A percentile compares a stretch with the other conserved stretches of the same genome.
Evolutionary conservation across 2,329 filamentous ascomycete genomes (phyloP).

Genomic region (Colletotrichum musae): DNA sequence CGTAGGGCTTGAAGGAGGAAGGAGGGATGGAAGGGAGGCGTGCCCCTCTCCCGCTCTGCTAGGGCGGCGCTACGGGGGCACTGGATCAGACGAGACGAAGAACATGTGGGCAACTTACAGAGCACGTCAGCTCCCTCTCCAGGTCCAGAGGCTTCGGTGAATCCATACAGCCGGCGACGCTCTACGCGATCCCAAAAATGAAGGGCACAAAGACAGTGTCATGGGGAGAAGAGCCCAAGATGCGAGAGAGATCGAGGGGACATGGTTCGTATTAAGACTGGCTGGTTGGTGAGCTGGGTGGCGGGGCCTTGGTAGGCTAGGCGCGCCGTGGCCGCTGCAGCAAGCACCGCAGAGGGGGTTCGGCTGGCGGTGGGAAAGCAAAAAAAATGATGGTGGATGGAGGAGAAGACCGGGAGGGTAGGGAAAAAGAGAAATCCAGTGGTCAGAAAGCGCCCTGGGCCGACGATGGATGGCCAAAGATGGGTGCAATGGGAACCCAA

Average conservation of each 20-base stretch:
- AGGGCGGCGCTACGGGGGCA: conserved; percentile 31
- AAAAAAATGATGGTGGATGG: background rate
- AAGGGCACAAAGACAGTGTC: conserved; percentile 29
- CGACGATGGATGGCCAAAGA: conserved; percentile 3
- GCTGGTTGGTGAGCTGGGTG: conserved; percentile 28
- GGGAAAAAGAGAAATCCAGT: conserved; percentile 17
- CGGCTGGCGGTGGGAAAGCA: background rate
- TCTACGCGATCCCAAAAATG: conserved; percentile 35
- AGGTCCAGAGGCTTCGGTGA: conserved; percentile 75
- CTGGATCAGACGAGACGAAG: conserved; percentile 39
- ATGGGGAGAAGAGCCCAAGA: conserved; percentile 22
- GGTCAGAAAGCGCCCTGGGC: conserved; percentile 19
- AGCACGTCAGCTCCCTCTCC: conserved; percentile 95
- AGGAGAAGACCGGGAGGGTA: background rate
- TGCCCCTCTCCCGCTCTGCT: conserved; percentile 29
- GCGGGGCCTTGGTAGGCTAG: conserved; percentile 40
- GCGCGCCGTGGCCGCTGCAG: conserved; percentile 30
- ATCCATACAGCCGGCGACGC: conserved; percentile 58
- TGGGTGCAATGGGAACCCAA: conserved; percentile 27
- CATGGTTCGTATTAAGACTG: conserved; percentile 39
- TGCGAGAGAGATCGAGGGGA: conserved; percentile 27
- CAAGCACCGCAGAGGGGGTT: conserved; percentile 11
- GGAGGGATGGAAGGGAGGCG: no score
- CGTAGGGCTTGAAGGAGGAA: background rate
- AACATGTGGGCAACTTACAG: conserved; percentile 72